These are phyloP conservation scores for Radiomyces spectabilis DNA, from an alignment of 192 early-diverging fungal genomes.

Conservation along the genomic window DNA sequence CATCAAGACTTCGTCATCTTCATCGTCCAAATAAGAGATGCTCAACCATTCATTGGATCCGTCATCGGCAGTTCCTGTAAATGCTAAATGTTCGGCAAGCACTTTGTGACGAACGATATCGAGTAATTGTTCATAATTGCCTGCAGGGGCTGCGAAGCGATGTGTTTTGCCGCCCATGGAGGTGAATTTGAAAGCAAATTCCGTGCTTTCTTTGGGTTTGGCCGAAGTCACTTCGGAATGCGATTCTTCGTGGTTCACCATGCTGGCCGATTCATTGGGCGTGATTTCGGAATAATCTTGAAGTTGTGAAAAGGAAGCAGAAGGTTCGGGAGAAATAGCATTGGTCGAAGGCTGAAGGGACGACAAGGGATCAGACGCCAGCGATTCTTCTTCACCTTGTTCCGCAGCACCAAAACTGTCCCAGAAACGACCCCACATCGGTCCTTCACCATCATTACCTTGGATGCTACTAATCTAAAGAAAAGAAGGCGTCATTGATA, in stretches of 20 bases:
- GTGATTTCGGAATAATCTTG: constrained; percentile 50
- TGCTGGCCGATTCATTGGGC: constrained; percentile 54
- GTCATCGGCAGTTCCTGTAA: constrained; percentile 16
- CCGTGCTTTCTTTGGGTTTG: no score
- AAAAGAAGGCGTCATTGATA: not conserved
- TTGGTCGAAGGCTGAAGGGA: not conserved
- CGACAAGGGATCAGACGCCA: constrained; percentile 23
- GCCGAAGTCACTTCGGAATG: not conserved
- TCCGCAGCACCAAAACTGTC: constrained; percentile 30
- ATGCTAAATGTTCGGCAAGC: constrained; percentile 22
- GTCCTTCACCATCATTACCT: constrained; percentile 28
- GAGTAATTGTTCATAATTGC: constrained; percentile 38
- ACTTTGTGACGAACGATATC: constrained; percentile 52
- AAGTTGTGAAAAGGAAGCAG: constrained; percentile 32
- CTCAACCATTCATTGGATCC: constrained; percentile 25
- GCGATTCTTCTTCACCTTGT: constrained; percentile 27
- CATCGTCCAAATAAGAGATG: constrained; percentile 81
- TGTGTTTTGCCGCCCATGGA: constrained; percentile 56
- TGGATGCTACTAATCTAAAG: constrained; percentile 20
- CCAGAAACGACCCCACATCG: constrained; percentile 43
- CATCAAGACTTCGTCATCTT: constrained; percentile 75
- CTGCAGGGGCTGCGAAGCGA: constrained; percentile 46
- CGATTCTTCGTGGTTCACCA: constrained; percentile 35
- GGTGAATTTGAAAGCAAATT: constrained; percentile 63
- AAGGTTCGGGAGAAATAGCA: constrained; percentile 22